These are phyloP conservation scores for Solidago caesia DNA, from an alignment of 129 eudicot genomes.

Conservation along the genomic window DNA sequence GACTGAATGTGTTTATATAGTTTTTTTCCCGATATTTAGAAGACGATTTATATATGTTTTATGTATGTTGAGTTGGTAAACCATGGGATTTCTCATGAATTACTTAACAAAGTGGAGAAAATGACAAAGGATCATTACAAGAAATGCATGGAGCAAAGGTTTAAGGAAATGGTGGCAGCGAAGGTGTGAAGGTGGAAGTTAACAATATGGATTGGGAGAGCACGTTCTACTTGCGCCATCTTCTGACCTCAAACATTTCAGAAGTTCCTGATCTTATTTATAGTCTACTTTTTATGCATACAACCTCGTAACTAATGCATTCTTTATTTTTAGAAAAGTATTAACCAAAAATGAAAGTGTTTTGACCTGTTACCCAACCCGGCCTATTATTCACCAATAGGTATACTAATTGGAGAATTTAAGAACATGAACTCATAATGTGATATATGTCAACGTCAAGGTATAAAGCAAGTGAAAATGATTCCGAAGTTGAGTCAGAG, in stretches of 20 bases:
- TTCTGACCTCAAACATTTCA: conserved; percentile 45
- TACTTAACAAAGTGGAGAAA: conserved; percentile 56
- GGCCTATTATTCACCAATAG: background rate
- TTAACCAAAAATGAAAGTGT: background rate
- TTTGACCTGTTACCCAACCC: background rate
- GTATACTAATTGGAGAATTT: background rate
- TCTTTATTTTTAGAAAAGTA: no score
- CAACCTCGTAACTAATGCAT: background rate
- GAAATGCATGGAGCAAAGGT: conserved; percentile 64
- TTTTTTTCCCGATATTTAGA: background rate
- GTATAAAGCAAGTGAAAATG: background rate
- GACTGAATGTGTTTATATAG: background rate
- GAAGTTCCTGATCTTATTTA: conserved; percentile 48
- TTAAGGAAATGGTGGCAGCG: conserved; percentile 64
- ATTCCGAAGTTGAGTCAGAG: background rate
- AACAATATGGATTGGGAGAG: conserved; percentile 66
- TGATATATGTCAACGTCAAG: background rate
- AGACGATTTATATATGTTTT: background rate
- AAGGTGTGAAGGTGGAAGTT: conserved; percentile 55
- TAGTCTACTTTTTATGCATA: background rate
- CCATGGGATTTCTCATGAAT: conserved; percentile 64
- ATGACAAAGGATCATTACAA: conserved; percentile 64
- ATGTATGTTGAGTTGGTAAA: conserved; percentile 46
- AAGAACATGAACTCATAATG: background rate
- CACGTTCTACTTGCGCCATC: conserved; percentile 63